phyloP scores from a whole-genome alignment of 805 yeast genomes.

The Wickerhamomyces chambardii region DNA sequence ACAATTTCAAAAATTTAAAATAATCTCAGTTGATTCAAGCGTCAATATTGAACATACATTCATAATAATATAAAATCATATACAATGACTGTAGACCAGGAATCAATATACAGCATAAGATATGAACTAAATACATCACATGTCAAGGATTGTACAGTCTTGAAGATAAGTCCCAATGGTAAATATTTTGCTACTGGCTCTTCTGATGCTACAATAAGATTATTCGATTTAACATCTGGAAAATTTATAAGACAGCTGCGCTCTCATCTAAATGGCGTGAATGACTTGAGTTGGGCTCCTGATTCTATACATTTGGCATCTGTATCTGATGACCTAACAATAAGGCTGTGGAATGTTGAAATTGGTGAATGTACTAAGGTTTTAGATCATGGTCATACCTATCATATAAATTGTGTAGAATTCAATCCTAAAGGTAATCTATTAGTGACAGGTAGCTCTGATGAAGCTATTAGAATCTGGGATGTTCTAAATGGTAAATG shows the following conservation, averaged over 20 bases:
- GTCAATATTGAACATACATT: too few relatives aligned
- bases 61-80: too few relatives aligned
- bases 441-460: slow-evolving; percentile 76
- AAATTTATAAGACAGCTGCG: slow-evolving; percentile 20
- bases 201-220: slow-evolving; percentile 47
- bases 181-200: slow-evolving; percentile 45
- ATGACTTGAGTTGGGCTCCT: slow-evolving; percentile 74
- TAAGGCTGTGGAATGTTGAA: slow-evolving; percentile 60
- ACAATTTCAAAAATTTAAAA: too few relatives aligned
- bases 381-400: slow-evolving; percentile 59
- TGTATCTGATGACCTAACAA: slow-evolving; percentile 78
- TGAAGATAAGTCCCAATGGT: slow-evolving; percentile 58
- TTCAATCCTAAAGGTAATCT: slow-evolving; percentile 73
- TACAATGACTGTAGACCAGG: neutral
- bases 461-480: slow-evolving; percentile 90
- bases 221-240: slow-evolving; percentile 42
- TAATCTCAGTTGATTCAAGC: too few relatives aligned
- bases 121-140: slow-evolving; percentile 1
- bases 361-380: slow-evolving; percentile 40
- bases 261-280: slow-evolving; percentile 67
- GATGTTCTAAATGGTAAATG: slow-evolving; percentile 65
- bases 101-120: neutral
- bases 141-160: slow-evolving; percentile 27
- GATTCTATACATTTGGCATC: slow-evolving; percentile 68
- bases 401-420: slow-evolving; percentile 64